These are phyloP conservation scores for Daedaleopsis sinensis DNA, from an alignment of 768 basidiomycete species.

Conservation along the genomic window DNA sequence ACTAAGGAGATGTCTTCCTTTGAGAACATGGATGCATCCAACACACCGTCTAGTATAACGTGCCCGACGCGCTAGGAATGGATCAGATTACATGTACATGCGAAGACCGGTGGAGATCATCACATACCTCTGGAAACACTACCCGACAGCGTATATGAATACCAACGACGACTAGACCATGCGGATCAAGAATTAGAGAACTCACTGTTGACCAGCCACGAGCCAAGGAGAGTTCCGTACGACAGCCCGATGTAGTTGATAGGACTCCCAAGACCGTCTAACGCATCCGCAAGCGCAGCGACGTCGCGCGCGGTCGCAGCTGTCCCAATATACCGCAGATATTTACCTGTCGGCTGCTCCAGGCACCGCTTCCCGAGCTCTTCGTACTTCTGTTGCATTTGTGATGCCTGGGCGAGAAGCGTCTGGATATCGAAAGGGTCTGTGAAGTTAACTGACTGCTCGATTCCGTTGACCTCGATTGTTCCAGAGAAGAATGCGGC, in stretches of 20 bases:
- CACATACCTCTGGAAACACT: constrained; percentile 14
- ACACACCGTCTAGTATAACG: constrained; percentile 2
- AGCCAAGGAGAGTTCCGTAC: constrained; percentile 6
- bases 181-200: neutral
- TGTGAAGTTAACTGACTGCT: neutral
- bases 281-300: constrained; percentile 8
- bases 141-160: neutral
- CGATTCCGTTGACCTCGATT: neutral
- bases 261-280: constrained; percentile 5
- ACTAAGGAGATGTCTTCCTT: neutral
- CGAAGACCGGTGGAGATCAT: neutral
- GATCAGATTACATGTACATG: too few relatives aligned
- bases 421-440: neutral
- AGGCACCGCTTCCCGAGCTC: neutral
- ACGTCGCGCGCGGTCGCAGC: constrained; percentile 10
- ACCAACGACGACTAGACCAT: neutral
- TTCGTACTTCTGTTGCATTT: neutral
- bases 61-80: neutral
- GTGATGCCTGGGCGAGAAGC: neutral
- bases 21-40: neutral
- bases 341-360: neutral
- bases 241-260: constrained; percentile 8
- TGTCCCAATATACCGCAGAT: constrained; percentile 4
- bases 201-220: constrained; percentile 2
- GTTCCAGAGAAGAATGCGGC: neutral